Conservation (phyloP, 176 grass and related monocot species). For the Chloris gayana region DNA sequence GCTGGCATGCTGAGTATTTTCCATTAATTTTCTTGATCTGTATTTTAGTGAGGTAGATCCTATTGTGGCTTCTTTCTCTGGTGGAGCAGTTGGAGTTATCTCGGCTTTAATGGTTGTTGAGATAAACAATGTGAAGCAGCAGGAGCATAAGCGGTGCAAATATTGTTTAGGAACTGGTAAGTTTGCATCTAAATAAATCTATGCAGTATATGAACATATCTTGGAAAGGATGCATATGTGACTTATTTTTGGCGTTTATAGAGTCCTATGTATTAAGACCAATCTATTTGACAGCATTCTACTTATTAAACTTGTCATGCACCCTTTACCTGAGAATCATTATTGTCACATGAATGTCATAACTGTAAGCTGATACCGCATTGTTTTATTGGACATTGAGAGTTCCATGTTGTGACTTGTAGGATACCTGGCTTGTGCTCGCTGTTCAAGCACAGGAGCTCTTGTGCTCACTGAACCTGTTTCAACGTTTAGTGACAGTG, state of each 20-base stretch:
- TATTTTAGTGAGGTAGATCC: conserved; percentile 88
- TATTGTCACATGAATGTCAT: not conserved
- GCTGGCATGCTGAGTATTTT: conserved; percentile 1
- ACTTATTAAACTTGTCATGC: not conserved
- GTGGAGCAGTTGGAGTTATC: conserved; percentile 97
- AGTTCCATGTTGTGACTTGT: conserved; percentile 32
- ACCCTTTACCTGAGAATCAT: not conserved
- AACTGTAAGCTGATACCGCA: conserved; percentile 1
- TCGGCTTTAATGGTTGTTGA: conserved; percentile 98
- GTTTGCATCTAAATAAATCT: not conserved
- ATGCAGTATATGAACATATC: not conserved
- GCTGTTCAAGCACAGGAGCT: conserved; percentile 89
- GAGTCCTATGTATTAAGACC: not conserved
- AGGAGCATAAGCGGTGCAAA: conserved; percentile 96
- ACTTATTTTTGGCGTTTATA: not conserved
- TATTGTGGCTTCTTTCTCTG: conserved; percentile 98
- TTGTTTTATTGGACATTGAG: conserved; percentile 16
- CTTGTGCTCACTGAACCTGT: conserved; percentile 77
- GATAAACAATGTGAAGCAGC: conserved; percentile 98
- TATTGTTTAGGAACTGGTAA: conserved; percentile 99
- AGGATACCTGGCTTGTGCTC: conserved; percentile 96
- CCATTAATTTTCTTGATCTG: conserved; percentile 33
- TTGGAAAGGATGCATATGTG: conserved; percentile 10
- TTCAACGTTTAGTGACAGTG: conserved; percentile 52
- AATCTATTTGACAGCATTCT: not conserved